Evolutionary conservation across 768 basidiomycete genomes (phyloP).

Genomic region (Pleurotus djamor): DNA sequence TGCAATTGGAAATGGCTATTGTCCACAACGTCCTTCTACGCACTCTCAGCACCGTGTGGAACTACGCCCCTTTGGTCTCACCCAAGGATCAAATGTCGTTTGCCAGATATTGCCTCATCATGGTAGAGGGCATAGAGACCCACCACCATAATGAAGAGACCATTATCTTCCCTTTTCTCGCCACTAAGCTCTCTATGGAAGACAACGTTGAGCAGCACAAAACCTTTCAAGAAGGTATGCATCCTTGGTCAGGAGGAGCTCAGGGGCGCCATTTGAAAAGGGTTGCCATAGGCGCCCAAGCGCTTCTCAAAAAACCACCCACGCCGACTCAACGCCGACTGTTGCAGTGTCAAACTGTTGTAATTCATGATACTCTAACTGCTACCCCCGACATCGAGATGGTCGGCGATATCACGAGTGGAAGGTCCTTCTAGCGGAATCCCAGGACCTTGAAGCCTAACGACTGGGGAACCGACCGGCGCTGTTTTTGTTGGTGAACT

Average conservation of each 20-base stretch:
- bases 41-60: constrained; percentile 6
- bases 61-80: background rate
- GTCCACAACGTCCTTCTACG: constrained; percentile 7
- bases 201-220: constrained; percentile 23
- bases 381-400: no score
- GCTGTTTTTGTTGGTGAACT: no score
- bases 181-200: constrained; percentile 19
- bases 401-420: no score
- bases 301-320: no score
- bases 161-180: constrained; percentile 21
- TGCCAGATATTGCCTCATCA: constrained; percentile 17
- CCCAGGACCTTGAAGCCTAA: no score
- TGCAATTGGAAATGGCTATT: constrained; percentile 8
- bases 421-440: no score
- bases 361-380: no score
- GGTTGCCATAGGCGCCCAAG: no score
- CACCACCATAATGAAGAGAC: constrained; percentile 24
- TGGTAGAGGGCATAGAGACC: constrained; percentile 11
- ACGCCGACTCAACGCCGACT: no score
- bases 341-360: no score
- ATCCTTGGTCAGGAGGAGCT: background rate
- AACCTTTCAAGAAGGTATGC: constrained; percentile 15
- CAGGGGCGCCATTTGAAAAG: no score
- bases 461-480: no score
- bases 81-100: constrained; percentile 17